Evolutionary conservation across 805 yeast genomes (phyloP), one percentile per base, ranked within the genome.

Genomic region (Maudiozyma serrabonitensis): DNA sequence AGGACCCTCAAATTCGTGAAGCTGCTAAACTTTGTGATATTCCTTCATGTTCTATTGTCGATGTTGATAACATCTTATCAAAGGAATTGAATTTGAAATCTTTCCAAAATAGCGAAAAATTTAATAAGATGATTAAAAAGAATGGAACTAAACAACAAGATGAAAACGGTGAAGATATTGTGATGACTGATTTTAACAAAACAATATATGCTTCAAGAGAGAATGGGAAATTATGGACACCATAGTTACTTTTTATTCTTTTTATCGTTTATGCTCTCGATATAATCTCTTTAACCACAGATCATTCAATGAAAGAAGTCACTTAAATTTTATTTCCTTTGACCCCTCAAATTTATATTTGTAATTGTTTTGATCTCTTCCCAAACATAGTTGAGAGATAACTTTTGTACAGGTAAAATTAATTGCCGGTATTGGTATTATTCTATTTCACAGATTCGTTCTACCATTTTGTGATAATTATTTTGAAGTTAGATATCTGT

Each of bases 131-230:
- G 35, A 49, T 62, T 6, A 47, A 53, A 9, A 54, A 56, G 42
- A 56, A 52, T 47, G 61, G 60, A 12, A 50, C 46, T 21, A 55
- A 54, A 34, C 57, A 56, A 45, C 54, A 52, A 15, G 51, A 55
- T 8, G 46, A 49, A 13, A 50, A 55, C 41, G 74, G 73, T 23
- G 65, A 65, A 25, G 50, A 55, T 43, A 63, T 72, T 43, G 66
- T 69, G 51, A 68, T 65, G 51, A 77, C 80, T 49, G 62, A 68
- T 19, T 77, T 71, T 54, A 72, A 73, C 46, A 66, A 70, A 4
- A 73, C 77, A 18, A 72, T 75, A 32, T 82, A 72, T 64, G 86
- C 84, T 3, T 76, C 82, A 43, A 73, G 86, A 65, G 84, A 82
- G 5, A 56, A 64, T 5, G 87, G 87, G 8, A 67, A 76, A 50